Base-by-base conservation (phyloP, 176 grass and related monocot species). In the bread wheat (Triticum aestivum) region DNA sequence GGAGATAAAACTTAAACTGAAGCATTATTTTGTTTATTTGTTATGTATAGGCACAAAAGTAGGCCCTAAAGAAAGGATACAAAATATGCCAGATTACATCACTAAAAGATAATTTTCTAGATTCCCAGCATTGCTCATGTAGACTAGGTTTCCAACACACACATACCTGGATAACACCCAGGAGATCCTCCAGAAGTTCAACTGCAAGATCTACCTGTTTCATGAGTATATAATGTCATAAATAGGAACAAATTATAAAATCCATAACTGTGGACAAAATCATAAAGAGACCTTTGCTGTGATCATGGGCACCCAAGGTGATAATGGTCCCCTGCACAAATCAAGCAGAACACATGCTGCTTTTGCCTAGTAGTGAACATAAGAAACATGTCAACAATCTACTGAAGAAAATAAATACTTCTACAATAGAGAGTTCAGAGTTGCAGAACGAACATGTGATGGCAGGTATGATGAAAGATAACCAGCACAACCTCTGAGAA, bases 331-430 rank as follows among this genome's bases (percentile, higher is more conserved):
- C 70, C 78, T 89, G 54, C 93, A 98, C 79, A 98, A 87, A 86
- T 98, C 96, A 73, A 98, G 94, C 87, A 98, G 75, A 87, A 95
- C 86, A 84, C 96, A 98, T 24, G 96, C 93, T 75, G 96, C 61
- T 87, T 98, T 94, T 86, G 88, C 96, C 96, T 98, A 77, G 79
- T 70, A 83, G 61, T 73, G 38, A 79, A 77, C 79, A 87, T 69
- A 85, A 84, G 59, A 72, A 9, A 38, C 82, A 12, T 65, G 15
- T 85, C 58, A 82, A 33, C 69, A 68, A 68, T 38, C 86, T 85
- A 69, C 26, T 44, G 21, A 89, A 77, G 67, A 77, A 84, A 62
- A 30, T 42, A 59, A 61, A 70, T 39, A 24, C 69, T 78, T 82
- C 65, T 73, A 51, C 37, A 84, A 86, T 20, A 88, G 80, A 64